Conservation (phyloP, 1,284 basidiomycete genomes). For the Malassezia furfur region DNA sequence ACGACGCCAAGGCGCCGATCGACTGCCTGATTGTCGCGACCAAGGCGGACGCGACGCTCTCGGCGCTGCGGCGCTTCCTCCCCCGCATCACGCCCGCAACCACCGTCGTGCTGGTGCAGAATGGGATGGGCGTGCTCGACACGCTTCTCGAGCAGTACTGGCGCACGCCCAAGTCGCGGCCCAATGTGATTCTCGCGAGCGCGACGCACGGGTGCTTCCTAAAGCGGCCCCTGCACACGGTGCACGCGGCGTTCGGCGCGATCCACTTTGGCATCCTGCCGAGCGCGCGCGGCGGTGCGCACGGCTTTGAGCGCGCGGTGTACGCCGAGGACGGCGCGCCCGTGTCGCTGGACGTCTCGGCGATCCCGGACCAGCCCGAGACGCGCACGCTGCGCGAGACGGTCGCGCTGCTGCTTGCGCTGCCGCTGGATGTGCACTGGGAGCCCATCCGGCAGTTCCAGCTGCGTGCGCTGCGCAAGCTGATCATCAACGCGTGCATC, state of each 20-base stretch:
- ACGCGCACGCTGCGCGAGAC: constrained; percentile 29
- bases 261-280: constrained; percentile 72
- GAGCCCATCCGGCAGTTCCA: constrained; percentile 63
- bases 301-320: constrained; percentile 15
- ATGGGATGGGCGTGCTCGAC: constrained; percentile 83
- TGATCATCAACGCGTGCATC: constrained; percentile 74
- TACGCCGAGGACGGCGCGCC: neutral
- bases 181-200: constrained; percentile 74
- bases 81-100: constrained; percentile 61
- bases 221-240: constrained; percentile 53
- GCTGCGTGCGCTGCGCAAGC: constrained; percentile 65
- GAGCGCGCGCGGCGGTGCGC: constrained; percentile 49
- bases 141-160: constrained; percentile 63
- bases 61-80: constrained; percentile 57
- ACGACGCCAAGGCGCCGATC: constrained; percentile 24
- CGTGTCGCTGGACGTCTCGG: constrained; percentile 21
- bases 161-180: constrained; percentile 62
- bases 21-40: constrained; percentile 65
- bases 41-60: constrained; percentile 63
- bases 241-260: constrained; percentile 66
- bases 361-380: constrained; percentile 25
- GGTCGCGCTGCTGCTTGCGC: constrained; percentile 28
- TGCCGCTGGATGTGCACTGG: constrained; percentile 53
- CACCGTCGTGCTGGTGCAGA: constrained; percentile 81
- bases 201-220: constrained; percentile 69